Evolutionary conservation across 2,329 filamentous ascomycete genomes (phyloP).

Genomic region (Colletotrichum lentis): DNA sequence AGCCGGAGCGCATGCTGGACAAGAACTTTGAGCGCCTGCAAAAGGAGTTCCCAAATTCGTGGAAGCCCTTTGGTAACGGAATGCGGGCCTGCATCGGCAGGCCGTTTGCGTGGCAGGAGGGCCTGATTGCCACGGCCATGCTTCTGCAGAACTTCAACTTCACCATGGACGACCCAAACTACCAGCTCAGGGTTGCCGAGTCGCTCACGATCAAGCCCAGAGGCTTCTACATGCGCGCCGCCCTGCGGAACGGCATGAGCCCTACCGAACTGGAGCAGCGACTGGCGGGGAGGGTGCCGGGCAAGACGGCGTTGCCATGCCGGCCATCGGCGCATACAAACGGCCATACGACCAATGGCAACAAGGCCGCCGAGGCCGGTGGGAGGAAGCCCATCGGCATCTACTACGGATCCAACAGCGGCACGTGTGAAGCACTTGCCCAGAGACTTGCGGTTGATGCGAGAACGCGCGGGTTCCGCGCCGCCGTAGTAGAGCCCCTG

Average conservation of each 20-base stretch:
- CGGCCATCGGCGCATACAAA: constrained; percentile 20
- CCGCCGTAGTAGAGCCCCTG: constrained; percentile 59
- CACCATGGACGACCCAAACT: constrained; percentile 64
- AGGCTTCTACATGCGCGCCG: constrained; percentile 66
- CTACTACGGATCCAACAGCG: constrained; percentile 73
- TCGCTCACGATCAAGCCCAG: constrained; percentile 69
- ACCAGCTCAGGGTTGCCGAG: constrained; percentile 60
- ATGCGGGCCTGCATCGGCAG: constrained; percentile 62
- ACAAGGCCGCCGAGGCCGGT: constrained; percentile 22
- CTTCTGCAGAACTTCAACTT: constrained; percentile 75
- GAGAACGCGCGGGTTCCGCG: constrained; percentile 61
- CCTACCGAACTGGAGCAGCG: constrained; percentile 55
- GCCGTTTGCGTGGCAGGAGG: constrained; percentile 64
- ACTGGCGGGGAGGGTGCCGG: constrained; percentile 48
- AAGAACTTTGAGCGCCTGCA: constrained; percentile 55
- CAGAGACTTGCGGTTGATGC: constrained; percentile 66
- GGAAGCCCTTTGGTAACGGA: constrained; percentile 65
- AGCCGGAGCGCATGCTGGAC: constrained; percentile 69
- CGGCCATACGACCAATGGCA: constrained; percentile 3
- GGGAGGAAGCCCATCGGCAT: constrained; percentile 61
- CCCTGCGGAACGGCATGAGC: constrained; percentile 54
- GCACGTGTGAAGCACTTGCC: constrained; percentile 73
- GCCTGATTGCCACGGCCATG: constrained; percentile 57
- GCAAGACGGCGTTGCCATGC: constrained; percentile 13
- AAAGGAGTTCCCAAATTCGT: constrained; percentile 46